Base-by-base conservation (phyloP, 2,329 filamentous ascomycete species). In the Decorospora gaudefroyi region DNA sequence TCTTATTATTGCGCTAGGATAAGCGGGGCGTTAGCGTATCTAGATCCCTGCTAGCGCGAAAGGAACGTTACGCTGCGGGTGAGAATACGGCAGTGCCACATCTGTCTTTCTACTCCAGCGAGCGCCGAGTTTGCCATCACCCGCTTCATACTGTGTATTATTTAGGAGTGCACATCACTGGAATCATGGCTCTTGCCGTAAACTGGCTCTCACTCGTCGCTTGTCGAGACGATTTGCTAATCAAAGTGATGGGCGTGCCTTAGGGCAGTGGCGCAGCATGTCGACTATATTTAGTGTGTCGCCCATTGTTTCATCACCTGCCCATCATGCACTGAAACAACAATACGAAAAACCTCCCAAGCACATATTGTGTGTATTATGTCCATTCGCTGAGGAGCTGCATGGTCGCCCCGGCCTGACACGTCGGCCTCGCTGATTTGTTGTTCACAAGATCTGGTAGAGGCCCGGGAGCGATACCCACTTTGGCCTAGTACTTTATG, bases 231-330 rank as follows among this genome's bases (percentile, higher is more conserved):
- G 18, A 12, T 19, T 17, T 19, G 30, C 23, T 40, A 33, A 34
- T 35, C 35, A 34, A 41, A 29, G 10, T 23, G 9, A 31, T 39
- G 32, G 23, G 32, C 31, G 31, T 19, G 27, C 18, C 23, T 38
- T 37, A 27, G 40, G 21, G 30, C 36, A 29, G 49, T 51, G 49
- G 49, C 45, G 49, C 49, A 51, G 49, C 40, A 27, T 15, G 29
- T 12, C 37, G 9, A 41, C 45, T 49, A 51, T 43, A 35, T 49
- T 42, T 45, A 43, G 45, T 33, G 29, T 23, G 23, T 13, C 17
- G 26, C 27, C 42, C 33, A 40, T 42, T 36, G 36, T 51, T 49
- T 35, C 49, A 51, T 38, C 27, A 28, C 36, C 38, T 39, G 23
- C 18, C 7, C 32, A 27, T 28, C 36, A 8, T 30, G 25, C 28